Conservation (phyloP, 2,329 filamentous ascomycete species). For the Pseudopithomyces chartarum region DNA sequence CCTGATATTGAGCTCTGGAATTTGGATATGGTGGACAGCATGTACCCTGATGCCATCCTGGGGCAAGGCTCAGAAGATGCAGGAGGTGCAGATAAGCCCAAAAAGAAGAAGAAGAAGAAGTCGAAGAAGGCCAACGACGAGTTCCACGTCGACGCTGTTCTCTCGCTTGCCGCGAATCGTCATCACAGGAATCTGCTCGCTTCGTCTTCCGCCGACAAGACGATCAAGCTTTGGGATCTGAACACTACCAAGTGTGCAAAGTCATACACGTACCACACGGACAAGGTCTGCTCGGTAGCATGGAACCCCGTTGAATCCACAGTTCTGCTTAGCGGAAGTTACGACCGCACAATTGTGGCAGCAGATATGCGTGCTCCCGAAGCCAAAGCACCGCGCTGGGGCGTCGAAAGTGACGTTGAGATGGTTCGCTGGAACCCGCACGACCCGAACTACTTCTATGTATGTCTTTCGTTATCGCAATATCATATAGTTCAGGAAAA, state of each 20-base stretch:
- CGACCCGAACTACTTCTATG: constrained; percentile 90
- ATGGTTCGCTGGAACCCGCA: constrained; percentile 92
- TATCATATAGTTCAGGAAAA: neutral
- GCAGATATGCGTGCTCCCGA: constrained; percentile 95
- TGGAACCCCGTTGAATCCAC: constrained; percentile 92
- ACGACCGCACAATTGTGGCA: constrained; percentile 92
- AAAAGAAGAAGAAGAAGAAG: constrained; percentile 92
- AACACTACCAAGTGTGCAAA: constrained; percentile 91
- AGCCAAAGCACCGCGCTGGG: constrained; percentile 81
- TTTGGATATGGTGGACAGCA: constrained; percentile 91
- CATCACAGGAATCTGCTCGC: constrained; percentile 93
- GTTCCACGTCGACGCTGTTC: constrained; percentile 92
- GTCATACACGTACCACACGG: constrained; percentile 93
- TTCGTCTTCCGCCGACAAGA: constrained; percentile 94
- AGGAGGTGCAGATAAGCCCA: constrained; percentile 64
- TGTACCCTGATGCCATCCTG: constrained; percentile 97
- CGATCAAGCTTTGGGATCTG: constrained; percentile 96
- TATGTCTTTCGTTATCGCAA: constrained; percentile 45
- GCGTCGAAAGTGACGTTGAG: constrained; percentile 95
- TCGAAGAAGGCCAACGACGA: constrained; percentile 84
- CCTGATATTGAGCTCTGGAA: constrained; percentile 99
- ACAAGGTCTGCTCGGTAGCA: constrained; percentile 95
- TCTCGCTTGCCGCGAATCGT: constrained; percentile 89
- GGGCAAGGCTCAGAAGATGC: constrained; percentile 65
- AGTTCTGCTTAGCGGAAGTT: constrained; percentile 87